Evolutionary conservation across 208 protist genomes (phyloP), one percentile per base, ranked within the genome.

Genomic region (Crithidia expoeki): DNA sequence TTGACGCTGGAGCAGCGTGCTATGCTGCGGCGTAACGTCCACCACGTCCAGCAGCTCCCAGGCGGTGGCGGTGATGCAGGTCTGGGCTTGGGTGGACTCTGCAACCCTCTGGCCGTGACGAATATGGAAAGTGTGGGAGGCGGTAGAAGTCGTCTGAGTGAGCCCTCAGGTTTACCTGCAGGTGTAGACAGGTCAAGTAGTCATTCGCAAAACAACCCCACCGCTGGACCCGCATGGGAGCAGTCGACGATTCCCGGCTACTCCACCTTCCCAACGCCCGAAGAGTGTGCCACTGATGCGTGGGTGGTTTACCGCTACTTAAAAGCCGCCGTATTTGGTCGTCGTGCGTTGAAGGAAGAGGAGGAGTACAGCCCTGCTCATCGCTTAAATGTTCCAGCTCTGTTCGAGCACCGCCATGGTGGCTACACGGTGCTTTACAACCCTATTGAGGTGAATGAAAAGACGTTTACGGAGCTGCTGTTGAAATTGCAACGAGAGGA

Each of bases 361-460:
- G 53, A 65, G 60, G 58, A 55, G 21, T n/a, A 4, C 17, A 70
- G 44, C 49, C 30, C 58, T 10, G 32, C 60, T 38, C 19, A 49
- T 53, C 21, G 52, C 59, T 23, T 64, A 2, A 63, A 76, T 50
- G 72, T 27, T 2, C 23, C 69, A 1, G 42, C 70, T 5, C 58
- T 77, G 27, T 80, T 89, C 36, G 70, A 79, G 30, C 44, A 74
- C 42, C 57, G 74, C 23, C 12, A 56, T 5, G 89, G 89, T 25
- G 84, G 69, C 68, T 89, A 89, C 79, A 94, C 89, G 9, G 85
- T 91, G 11, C 70, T 93, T 40, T 95, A 95, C 79, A 95, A 93
- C 79, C 90, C 90, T 9, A 81, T 93, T 36, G 84, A 90, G 32
- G 76, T 81, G 16, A 89, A 90, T 50, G 82, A 87, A 12, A 57